Evolutionary conservation across 2,329 filamentous ascomycete genomes (phyloP).

Genomic region (Aureobasidium subglaciale): DNA sequence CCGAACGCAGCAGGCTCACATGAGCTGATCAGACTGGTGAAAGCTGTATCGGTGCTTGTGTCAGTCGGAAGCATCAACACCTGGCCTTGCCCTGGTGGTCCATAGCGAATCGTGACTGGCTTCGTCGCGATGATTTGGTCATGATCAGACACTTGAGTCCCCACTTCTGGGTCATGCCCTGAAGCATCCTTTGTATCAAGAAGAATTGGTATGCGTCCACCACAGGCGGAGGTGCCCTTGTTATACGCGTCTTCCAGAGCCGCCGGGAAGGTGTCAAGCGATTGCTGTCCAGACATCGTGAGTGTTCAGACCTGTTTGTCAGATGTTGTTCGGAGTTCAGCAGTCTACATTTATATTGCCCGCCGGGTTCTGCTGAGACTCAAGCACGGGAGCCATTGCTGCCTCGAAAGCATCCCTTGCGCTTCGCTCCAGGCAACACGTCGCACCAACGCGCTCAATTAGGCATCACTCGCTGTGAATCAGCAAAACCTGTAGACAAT

Average conservation of each 20-base stretch:
- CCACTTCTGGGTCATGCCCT: not conserved
- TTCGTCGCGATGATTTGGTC: not conserved
- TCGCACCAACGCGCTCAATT: not conserved
- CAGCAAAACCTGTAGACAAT: too few relatives aligned
- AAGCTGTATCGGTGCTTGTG: not conserved
- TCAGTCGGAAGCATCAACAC: slow-evolving; percentile 1
- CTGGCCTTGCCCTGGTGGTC: not conserved
- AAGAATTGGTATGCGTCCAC: not conserved
- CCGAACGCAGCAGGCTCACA: slow-evolving; percentile 46
- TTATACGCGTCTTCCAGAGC: not conserved
- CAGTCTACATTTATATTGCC: not conserved
- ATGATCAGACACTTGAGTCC: not conserved
- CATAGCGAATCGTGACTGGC: slow-evolving; percentile 11
- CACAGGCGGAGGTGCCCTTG: slow-evolving; percentile 1
- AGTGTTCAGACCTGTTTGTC: not conserved
- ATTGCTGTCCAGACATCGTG: not conserved
- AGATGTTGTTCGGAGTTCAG: not conserved
- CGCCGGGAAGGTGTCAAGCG: not conserved
- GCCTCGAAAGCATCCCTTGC: not conserved
- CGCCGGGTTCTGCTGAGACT: not conserved
- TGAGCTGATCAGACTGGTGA: slow-evolving; percentile 17
- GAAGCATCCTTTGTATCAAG: not conserved
- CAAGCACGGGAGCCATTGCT: not conserved
- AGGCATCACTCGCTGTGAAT: too few relatives aligned
- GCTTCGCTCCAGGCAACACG: not conserved